Evolutionary conservation across 2,329 filamentous ascomycete species (phyloP), one percentile per base, ranked within the genome.

Genomic region (Sarocladium strictum): DNA sequence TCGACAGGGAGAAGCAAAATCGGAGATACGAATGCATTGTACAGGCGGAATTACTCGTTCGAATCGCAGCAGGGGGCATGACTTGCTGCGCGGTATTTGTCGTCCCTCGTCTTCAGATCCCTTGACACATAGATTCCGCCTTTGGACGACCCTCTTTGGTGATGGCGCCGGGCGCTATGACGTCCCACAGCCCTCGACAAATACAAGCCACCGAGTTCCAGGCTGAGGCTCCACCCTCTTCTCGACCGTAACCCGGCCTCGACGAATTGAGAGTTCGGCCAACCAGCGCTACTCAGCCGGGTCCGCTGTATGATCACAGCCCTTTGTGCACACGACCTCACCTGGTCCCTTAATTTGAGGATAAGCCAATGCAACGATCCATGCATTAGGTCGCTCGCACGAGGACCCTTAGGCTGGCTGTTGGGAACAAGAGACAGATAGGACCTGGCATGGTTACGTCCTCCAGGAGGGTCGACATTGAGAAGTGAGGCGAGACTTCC

Each of bases 51-150:
- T n/a, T 21, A 51, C 4, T 19, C 47, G 47, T 23, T 7, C 47
- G 15, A 6, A 7, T 32, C 17, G 7, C 26, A 51, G 47, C 47
- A 51, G 27, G 47, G 43, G 47, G 21, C 47, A 51, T 35, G 27
- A 51, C 27, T 51, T 51, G 27, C 23, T 26, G 27, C 26, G 47
- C 27, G 47, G 47, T 35, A 51, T 51, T 51, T 51, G n/a, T 35
- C 27, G 19, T 33, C 17, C n/a, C 15, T 24, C 21, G 21, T n/a
- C 23, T n/a, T 23, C 23, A 35, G 29, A 51, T 51, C n/a, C 23
- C 27, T 51, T 51, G 47, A 51, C 47, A 51, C 26, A 51, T 51
- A 26, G 47, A 14, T 51, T 51, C 47, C 47, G 47, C 47, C 47
- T 51, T n/a, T 49, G 23, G 14, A 33, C 26, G 47, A 51, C 47